Evolutionary conservation across 2,329 filamentous ascomycete species (phyloP).

Genomic region (Aspergillus aculeatinus): DNA sequence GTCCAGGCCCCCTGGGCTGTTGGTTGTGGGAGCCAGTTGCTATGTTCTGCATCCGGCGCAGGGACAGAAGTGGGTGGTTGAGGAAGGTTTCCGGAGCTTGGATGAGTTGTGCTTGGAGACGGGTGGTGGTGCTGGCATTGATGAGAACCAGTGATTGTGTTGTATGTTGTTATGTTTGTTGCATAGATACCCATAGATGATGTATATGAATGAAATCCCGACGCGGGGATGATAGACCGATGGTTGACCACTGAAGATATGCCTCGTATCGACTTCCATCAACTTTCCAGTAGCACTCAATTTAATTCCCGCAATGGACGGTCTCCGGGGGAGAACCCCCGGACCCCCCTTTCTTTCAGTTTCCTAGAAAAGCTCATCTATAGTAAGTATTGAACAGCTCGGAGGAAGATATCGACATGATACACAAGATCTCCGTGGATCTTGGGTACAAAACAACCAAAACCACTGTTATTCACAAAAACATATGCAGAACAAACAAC

Average conservation of each 20-base stretch:
- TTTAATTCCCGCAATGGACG: no score
- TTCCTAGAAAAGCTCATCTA: no score
- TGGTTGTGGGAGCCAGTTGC: slow-evolving; percentile 83
- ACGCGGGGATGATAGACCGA: not conserved
- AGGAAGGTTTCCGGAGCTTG: slow-evolving; percentile 79
- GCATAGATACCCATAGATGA: slow-evolving; percentile 3
- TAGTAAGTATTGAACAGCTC: no score
- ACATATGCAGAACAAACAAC: no score
- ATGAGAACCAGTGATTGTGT: slow-evolving; percentile 13
- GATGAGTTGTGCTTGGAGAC: slow-evolving; percentile 49
- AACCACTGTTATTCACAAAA: no score
- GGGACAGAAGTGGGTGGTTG: slow-evolving; percentile 73
- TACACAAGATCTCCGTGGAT: not conserved
- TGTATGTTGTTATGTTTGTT: slow-evolving; percentile 18
- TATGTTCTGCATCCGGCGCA: slow-evolving; percentile 66
- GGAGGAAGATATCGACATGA: no score
- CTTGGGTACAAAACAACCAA: no score
- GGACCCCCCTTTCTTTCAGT: no score
- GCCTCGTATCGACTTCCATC: no score
- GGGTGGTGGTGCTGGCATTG: not conserved
- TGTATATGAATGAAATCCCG: not conserved
- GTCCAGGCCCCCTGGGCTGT: slow-evolving; percentile 79
- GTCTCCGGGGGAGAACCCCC: no score
- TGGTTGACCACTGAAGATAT: not conserved
- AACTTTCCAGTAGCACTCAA: no score